A percentile compares a stretch with the other conserved stretches of the same genome.
Evolutionary conservation across 2,329 filamentous ascomycete genomes (phyloP).

Genomic region (Drechslerella dactyloides): DNA sequence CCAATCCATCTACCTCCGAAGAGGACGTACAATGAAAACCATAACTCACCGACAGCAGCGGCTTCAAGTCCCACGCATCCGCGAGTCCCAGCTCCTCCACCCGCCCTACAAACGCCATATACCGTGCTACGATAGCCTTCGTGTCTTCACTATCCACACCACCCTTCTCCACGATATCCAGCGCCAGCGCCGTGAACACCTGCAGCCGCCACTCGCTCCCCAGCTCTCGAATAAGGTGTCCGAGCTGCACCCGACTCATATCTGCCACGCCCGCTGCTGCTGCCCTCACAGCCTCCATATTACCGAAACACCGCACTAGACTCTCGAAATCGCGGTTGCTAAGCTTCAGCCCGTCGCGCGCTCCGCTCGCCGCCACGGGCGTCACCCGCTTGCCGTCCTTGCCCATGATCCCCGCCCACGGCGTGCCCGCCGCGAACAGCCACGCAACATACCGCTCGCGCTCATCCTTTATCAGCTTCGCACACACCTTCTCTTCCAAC

Average conservation of each 20-base stretch:
- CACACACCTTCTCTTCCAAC: slow-evolving; percentile 62
- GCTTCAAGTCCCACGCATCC: slow-evolving; percentile 58
- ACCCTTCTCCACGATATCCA: slow-evolving; percentile 64
- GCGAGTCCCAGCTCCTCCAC: slow-evolving; percentile 63
- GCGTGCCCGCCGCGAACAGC: slow-evolving; percentile 75
- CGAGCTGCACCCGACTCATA: slow-evolving; percentile 60
- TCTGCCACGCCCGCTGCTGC: slow-evolving; percentile 58
- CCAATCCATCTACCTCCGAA: no score
- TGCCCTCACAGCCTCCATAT: slow-evolving; percentile 68
- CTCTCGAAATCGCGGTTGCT: slow-evolving; percentile 77
- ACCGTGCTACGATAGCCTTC: slow-evolving; percentile 59
- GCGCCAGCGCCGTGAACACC: slow-evolving; percentile 70
- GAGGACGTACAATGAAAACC: no score
- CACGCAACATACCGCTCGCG: slow-evolving; percentile 76
- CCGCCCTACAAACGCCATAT: slow-evolving; percentile 64
- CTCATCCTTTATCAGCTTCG: slow-evolving; percentile 66
- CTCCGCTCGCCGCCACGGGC: slow-evolving; percentile 69
- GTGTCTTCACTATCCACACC: not conserved
- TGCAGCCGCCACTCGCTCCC: slow-evolving; percentile 75
- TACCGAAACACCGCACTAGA: slow-evolving; percentile 69
- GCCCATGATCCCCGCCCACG: slow-evolving; percentile 68
- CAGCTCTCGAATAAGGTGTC: slow-evolving; percentile 68
- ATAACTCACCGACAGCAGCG: slow-evolving; percentile 57
- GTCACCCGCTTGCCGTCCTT: slow-evolving; percentile 59
- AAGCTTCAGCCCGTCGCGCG: slow-evolving; percentile 77